phyloP scores from a whole-genome alignment of 1,284 basidiomycete genomes.

The Austroboletus novae-zelandiae region DNA sequence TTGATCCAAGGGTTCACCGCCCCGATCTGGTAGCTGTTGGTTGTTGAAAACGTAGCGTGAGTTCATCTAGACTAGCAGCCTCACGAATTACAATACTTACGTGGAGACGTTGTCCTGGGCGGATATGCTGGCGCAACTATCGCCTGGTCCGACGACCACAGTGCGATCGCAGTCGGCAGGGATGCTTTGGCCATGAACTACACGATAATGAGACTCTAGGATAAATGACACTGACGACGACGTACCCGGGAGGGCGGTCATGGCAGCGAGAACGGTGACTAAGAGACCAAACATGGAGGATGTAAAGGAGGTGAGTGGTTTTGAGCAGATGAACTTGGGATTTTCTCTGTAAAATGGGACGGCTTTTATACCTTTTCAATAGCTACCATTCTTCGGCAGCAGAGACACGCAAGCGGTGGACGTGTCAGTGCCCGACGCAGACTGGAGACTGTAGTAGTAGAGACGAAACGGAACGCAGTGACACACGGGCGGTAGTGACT shows the following conservation, averaged over 20 bases:
- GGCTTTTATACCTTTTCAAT: conserved; percentile 22
- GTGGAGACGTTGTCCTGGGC: conserved; percentile 43
- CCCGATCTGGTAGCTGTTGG: conserved; percentile 40
- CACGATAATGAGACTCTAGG: not conserved
- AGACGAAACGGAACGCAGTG: too few relatives aligned
- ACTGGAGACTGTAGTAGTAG: not conserved
- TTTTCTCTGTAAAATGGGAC: not conserved
- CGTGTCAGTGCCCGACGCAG: not conserved
- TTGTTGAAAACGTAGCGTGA: not conserved
- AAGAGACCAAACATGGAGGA: conserved; percentile 20
- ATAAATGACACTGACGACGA: not conserved
- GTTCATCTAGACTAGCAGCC: not conserved
- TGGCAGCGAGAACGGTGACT: conserved; percentile 10
- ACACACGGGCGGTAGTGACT: too few relatives aligned
- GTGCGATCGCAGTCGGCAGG: conserved; percentile 37
- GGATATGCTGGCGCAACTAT: conserved; percentile 39
- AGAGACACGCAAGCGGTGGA: not conserved
- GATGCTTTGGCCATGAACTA: conserved; percentile 20
- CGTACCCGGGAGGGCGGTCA: conserved; percentile 17
- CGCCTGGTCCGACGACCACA: conserved; percentile 35
- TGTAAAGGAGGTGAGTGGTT: not conserved
- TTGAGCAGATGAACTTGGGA: not conserved
- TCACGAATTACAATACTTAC: conserved; percentile 22
- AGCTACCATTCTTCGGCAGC: not conserved
- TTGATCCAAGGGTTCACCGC: conserved; percentile 38